Evolutionary conservation across 2,329 filamentous ascomycete species (phyloP).

Genomic region (Alternaria incomplexa): DNA sequence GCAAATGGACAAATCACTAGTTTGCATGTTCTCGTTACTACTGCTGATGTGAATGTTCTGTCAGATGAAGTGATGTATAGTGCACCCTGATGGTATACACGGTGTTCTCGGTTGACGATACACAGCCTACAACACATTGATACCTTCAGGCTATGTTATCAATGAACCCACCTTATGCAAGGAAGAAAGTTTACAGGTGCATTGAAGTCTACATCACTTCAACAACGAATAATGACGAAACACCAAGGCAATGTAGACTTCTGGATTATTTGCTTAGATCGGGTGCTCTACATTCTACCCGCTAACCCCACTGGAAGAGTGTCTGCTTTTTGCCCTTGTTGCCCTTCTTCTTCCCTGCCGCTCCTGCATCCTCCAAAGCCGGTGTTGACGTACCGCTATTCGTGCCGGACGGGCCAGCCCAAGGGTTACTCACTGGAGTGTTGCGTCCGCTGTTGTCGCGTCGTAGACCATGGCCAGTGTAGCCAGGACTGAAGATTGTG

Average conservation of each 20-base stretch:
- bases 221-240: not conserved
- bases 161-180: not conserved
- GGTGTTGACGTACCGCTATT: slow-evolving; percentile 31
- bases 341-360: slow-evolving; percentile 52
- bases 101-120: not conserved
- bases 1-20: not conserved
- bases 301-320: slow-evolving; percentile 57
- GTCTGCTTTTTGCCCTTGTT: slow-evolving; percentile 60
- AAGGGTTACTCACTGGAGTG: slow-evolving; percentile 48
- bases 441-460: slow-evolving; percentile 51
- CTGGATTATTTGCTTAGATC: not conserved
- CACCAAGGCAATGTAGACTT: not conserved
- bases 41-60: not conserved
- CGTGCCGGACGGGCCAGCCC: slow-evolving; percentile 44
- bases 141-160: not conserved
- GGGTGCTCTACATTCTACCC: not conserved
- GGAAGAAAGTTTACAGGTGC: not conserved
- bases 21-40: not conserved
- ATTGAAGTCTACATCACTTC: not conserved
- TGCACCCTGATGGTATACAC: not conserved
- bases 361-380: slow-evolving; percentile 31
- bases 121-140: not conserved
- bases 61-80: not conserved
- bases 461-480: slow-evolving; percentile 53
- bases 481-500: slow-evolving; percentile 59